Evolutionary conservation across 805 yeast species (phyloP).

Genomic region (Hanseniaspora mollemarum): DNA sequence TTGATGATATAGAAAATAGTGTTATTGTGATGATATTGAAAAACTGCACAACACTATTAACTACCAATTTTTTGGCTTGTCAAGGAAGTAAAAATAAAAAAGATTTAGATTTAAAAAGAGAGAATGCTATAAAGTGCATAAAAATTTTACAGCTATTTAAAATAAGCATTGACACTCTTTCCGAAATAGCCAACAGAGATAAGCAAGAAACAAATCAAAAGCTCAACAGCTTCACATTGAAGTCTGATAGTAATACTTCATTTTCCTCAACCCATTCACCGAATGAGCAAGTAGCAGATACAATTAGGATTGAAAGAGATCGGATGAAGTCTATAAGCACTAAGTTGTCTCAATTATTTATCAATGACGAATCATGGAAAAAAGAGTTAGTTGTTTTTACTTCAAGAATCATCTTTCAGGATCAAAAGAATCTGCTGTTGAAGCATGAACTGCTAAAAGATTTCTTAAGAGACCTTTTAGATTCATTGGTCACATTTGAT

Average conservation of each 20-base stretch:
- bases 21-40: not conserved
- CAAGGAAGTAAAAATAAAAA: constrained; percentile 3
- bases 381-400: constrained; percentile 12
- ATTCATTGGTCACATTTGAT: constrained; percentile 11
- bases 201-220: not conserved
- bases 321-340: not conserved
- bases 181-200: not conserved
- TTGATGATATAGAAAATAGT: constrained; percentile 5
- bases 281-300: not conserved
- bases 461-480: constrained; percentile 11
- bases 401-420: constrained; percentile 14
- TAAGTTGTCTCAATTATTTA: not conserved
- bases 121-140: constrained; percentile 5
- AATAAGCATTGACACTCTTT: not conserved
- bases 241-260: not conserved
- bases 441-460: constrained; percentile 9
- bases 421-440: constrained; percentile 9
- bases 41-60: not conserved
- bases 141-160: constrained; percentile 8
- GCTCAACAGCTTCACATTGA: no score
- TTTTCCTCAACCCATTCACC: no score
- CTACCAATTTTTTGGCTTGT: constrained; percentile 8
- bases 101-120: constrained; percentile 4
- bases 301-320: not conserved
- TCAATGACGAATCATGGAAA: constrained; percentile 15